Conservation (phyloP, 2,329 filamentous ascomycete genomes). For the Fusarium staphyleae region DNA sequence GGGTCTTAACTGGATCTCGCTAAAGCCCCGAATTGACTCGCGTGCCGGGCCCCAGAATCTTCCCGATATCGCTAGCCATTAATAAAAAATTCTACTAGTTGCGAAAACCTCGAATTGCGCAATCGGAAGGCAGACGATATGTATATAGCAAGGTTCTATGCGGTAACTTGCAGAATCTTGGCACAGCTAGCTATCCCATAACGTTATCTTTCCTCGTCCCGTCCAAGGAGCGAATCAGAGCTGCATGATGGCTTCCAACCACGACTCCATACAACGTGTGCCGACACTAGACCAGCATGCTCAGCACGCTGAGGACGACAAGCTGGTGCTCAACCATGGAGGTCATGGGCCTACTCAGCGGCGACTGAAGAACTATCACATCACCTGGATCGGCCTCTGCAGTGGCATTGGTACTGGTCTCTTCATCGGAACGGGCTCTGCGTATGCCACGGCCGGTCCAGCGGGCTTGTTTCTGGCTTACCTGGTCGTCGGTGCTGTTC, state of each 20-base stretch:
- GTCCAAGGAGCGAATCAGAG: too few species aligned
- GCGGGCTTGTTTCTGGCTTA: slow-evolving; percentile 36
- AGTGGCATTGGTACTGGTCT: slow-evolving; percentile 37
- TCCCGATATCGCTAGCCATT: slow-evolving; percentile 12
- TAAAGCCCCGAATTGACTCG: slow-evolving; percentile 1
- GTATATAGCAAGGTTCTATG: not conserved
- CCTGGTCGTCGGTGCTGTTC: slow-evolving; percentile 31
- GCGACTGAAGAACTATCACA: slow-evolving; percentile 34
- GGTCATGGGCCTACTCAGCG: slow-evolving; percentile 35
- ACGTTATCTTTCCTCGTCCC: too few species aligned
- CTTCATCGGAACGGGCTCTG: slow-evolving; percentile 37
- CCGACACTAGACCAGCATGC: not conserved
- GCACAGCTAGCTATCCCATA: too few species aligned
- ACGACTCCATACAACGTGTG: slow-evolving; percentile 18
- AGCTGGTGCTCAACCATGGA: slow-evolving; percentile 34
- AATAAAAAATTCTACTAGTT: slow-evolving; percentile 6
- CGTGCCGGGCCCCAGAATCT: slow-evolving; percentile 17
- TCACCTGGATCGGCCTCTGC: slow-evolving; percentile 39
- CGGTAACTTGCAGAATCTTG: too few species aligned
- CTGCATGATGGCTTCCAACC: slow-evolving; percentile 11
- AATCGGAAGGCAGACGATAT: slow-evolving; percentile 11
- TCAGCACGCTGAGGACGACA: slow-evolving; percentile 9
- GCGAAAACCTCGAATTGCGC: slow-evolving; percentile 38
- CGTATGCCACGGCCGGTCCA: slow-evolving; percentile 36
- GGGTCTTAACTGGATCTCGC: slow-evolving; percentile 3